Base-by-base conservation (phyloP, 306 rosid species). In the Malus sylvestris region DNA sequence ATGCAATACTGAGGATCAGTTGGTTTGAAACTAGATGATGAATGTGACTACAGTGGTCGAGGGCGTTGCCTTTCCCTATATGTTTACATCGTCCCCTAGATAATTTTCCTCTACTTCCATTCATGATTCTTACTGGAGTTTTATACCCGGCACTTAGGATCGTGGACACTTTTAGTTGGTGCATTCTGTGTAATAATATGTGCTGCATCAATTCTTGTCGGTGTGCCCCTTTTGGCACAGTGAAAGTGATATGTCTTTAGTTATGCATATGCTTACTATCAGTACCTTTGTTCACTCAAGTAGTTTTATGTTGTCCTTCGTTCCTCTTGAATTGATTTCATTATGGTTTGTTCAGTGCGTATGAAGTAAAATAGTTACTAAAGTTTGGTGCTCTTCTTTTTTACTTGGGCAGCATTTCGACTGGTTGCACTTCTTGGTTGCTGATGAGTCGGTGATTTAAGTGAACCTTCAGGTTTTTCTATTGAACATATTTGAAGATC, bases 391-490 rank as follows among this genome's bases (percentile, higher is more conserved):
- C 29, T 57, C 67, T 77, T 57, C 66, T 65, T 77, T 77, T n/a
- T 60, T 30, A 46, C 68, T 81, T 62, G 60, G 40, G 62, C 58
- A 68, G 58, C 70, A 58, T 63, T 70, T 29, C 71, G 73, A 67
- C 73, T 73, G 71, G 59, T 76, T 82, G 61, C 40, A 80, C 60
- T 61, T 40, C 74, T 45, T 30, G 72, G 75, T 79, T 74, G 72
- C 84, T 57, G 75, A 76, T 74, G 82, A 75, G 60, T 72, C 74
- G n/a, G 55, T 62, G 46, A 35, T 59, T 52, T 53, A 71, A 71
- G 78, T 67, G 67, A 35, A 62, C 76, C 83, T 80, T 73, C 68
- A 72, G 71, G 51, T 81, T 81, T 71, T 75, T 52, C 60, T 51
- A 29, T 60, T 57, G 44, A 30, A 55, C 70, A 64, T 72, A 33